Conservation (phyloP, 179 eudicot genomes). For the Heliamphora pulchella region DNA sequence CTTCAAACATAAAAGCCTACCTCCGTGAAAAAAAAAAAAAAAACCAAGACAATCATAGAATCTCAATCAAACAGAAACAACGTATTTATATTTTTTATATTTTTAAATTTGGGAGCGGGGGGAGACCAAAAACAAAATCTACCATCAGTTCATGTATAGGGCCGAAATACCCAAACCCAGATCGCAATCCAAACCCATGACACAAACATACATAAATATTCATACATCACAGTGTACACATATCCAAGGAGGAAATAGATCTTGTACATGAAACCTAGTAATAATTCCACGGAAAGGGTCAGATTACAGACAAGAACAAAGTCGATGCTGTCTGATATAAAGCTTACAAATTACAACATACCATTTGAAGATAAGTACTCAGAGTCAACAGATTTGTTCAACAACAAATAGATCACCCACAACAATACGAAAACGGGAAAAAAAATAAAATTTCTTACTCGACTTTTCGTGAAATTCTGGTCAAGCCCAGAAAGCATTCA, state of each 20-base stretch:
- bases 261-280: not conserved
- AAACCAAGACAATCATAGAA: not conserved
- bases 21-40: not conserved
- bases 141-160: not conserved
- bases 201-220: not conserved
- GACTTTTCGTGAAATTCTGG: conserved; percentile 16
- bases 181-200: conserved; percentile 9
- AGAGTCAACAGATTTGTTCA: not conserved
- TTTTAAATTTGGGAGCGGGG: not conserved
- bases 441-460: conserved; percentile 15
- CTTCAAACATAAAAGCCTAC: conserved; percentile 23
- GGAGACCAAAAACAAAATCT: not conserved
- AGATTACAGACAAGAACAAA: conserved; percentile 1
- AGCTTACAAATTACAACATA: not conserved
- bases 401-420: not conserved
- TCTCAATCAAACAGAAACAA: conserved; percentile 6
- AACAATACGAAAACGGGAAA: not conserved
- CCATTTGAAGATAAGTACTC: not conserved
- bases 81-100: not conserved
- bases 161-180: not conserved
- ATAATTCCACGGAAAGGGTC: not conserved
- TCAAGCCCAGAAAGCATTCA: conserved; percentile 9
- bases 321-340: not conserved
- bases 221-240: not conserved
- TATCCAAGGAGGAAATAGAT: not conserved